Evolutionary conservation across 345 rosid species (phyloP).

Genomic region (Ricinus communis): DNA sequence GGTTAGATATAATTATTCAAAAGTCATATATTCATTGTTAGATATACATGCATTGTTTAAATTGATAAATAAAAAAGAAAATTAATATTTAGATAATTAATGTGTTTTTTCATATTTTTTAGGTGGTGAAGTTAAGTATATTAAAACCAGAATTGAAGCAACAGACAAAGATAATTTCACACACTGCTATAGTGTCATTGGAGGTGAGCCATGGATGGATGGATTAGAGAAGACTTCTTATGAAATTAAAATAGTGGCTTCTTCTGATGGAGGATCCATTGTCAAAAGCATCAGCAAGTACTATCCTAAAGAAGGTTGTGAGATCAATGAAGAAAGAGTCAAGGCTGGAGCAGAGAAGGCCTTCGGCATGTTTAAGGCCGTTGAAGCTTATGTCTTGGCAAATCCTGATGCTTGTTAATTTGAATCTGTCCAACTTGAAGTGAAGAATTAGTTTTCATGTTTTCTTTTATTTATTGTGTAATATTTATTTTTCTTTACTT

Average conservation of each 20-base stretch:
- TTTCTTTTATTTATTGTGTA: background rate
- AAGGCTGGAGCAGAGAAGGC: background rate
- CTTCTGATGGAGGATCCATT: constrained; percentile 36
- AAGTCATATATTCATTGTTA: background rate
- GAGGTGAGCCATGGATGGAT: constrained; percentile 25
- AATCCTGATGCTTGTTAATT: background rate
- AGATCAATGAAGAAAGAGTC: background rate
- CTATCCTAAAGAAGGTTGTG: background rate
- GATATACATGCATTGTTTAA: background rate
- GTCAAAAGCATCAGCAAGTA: background rate
- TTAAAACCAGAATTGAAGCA: constrained; percentile 39
- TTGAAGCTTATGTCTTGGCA: background rate
- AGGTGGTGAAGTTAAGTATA: constrained; percentile 28
- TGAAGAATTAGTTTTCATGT: background rate
- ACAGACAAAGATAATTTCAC: constrained; percentile 37
- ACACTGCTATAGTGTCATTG: constrained; percentile 35
- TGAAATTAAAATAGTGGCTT: constrained; percentile 35
- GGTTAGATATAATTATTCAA: background rate
- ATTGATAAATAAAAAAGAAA: no score
- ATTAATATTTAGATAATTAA: no score
- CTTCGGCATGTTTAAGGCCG: background rate
- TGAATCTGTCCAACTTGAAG: no score
- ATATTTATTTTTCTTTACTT: no score
- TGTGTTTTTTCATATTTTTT: no score
- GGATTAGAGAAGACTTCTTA: constrained; percentile 28